A percentile compares a stretch with the other conserved stretches of the same genome.
Evolutionary conservation across 495 filamentous ascomycete species (phyloP).

Genomic region (Podospora bellae-mahoneyi): DNA sequence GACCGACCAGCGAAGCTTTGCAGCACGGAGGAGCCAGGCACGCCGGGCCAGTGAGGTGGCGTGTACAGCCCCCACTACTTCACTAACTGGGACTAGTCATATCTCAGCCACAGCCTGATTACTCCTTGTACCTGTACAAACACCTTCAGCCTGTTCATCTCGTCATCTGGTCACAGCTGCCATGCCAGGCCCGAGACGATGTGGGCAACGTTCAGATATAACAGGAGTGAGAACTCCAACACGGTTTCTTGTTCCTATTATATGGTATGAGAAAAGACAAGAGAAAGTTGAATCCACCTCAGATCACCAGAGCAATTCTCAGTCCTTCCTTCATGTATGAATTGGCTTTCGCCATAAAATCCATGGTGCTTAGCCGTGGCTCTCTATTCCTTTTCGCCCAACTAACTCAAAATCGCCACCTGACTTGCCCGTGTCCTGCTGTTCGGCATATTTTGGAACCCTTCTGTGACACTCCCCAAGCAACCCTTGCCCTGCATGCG

Average conservation of each 20-base stretch:
- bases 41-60: not conserved
- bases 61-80: not conserved
- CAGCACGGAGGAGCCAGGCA: conserved; percentile 1
- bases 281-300: not conserved
- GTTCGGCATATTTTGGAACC: not conserved
- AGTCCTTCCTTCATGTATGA: not conserved
- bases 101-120: not conserved
- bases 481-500: not conserved
- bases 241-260: not conserved
- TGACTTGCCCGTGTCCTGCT: not conserved
- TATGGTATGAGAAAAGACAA: not conserved
- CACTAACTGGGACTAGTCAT: not conserved
- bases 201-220: not conserved
- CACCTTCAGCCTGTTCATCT: not conserved
- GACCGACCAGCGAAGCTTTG: conserved; percentile 4
- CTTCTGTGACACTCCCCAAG: not conserved
- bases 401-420: not conserved
- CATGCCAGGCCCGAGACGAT: not conserved
- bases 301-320: not conserved
- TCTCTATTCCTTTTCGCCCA: not conserved
- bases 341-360: not conserved
- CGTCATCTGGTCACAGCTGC: conserved; percentile 2
- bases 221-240: not conserved
- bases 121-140: not conserved
- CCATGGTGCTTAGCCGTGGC: not conserved